Percentiles rank a stretch among this genome's conserved stretches.
These are phyloP conservation scores for Inga laurina DNA, from an alignment of 306 rosid genomes.

Conservation along the genomic window DNA sequence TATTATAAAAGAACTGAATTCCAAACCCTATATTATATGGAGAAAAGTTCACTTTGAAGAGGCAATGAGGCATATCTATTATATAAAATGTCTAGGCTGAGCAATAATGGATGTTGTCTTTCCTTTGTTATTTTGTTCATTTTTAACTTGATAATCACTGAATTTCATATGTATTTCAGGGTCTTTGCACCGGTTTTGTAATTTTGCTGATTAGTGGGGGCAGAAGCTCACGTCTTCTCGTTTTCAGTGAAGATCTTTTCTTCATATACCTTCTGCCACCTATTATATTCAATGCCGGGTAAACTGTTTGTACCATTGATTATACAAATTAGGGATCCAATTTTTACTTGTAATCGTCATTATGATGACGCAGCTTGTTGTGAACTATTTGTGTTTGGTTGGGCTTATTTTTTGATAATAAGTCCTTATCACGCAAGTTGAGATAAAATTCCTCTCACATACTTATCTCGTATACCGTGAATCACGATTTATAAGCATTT, in stretches of 20 bases:
- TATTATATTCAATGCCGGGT: conserved; percentile 97
- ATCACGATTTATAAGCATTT: too few species aligned
- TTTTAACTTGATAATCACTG: conserved; percentile 13
- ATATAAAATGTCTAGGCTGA: conserved; percentile 13
- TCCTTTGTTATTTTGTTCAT: neutral
- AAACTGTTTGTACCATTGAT: conserved; percentile 29
- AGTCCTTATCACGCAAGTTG: too few species aligned
- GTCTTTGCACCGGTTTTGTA: conserved; percentile 72
- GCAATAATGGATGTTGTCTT: neutral
- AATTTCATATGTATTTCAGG: conserved; percentile 56
- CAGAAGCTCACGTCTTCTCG: conserved; percentile 86
- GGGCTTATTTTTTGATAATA: too few species aligned
- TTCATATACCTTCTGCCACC: conserved; percentile 97
- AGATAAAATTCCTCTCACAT: too few species aligned
- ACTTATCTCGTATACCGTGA: too few species aligned
- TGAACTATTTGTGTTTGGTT: too few species aligned
- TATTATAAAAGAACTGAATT: conserved; percentile 1
- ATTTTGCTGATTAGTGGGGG: conserved; percentile 82
- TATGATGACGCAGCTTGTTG: neutral
- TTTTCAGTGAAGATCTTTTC: conserved; percentile 93
- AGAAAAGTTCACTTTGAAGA: neutral
- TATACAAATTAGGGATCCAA: neutral
- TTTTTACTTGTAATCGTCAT: conserved; percentile 4
- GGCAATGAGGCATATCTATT: neutral
- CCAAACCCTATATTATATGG: conserved; percentile 1